Conservation (phyloP, 1,139 yeast genomes). For the Wickerhamomyces sp. region DNA sequence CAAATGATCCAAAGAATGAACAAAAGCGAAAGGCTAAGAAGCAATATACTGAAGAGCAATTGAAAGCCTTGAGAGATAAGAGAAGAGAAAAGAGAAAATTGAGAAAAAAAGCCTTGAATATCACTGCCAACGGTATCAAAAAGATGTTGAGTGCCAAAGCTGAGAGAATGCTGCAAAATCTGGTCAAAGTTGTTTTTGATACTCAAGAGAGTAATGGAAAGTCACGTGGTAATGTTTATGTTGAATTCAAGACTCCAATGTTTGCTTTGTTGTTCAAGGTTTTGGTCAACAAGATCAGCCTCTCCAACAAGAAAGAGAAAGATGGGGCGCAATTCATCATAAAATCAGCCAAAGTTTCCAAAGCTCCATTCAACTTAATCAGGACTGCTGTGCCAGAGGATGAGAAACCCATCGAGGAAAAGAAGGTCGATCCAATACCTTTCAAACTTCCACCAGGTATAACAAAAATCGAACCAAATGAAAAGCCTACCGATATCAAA, state of each 20-base stretch:
- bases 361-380: conserved; percentile 10
- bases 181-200: conserved; percentile 10
- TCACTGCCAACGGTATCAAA: conserved; percentile 4
- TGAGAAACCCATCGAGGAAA: background rate
- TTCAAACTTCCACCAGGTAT: background rate
- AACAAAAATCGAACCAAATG: too few species aligned
- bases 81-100: background rate
- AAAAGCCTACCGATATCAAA: too few species aligned
- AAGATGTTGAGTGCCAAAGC: conserved; percentile 5
- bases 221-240: conserved; percentile 15
- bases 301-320: conserved; percentile 5
- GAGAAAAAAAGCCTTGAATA: background rate
- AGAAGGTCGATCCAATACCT: background rate
- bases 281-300: conserved; percentile 10
- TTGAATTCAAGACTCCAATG: conserved; percentile 9
- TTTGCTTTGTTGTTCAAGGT: conserved; percentile 13
- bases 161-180: conserved; percentile 5
- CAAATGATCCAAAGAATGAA: background rate
- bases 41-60: background rate
- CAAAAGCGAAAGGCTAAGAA: background rate
- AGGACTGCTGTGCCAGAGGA: conserved; percentile 1
- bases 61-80: background rate
- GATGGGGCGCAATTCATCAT: conserved; percentile 5
- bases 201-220: conserved; percentile 14
- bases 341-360: conserved; percentile 13